These are phyloP conservation scores for Paraphaeosphaeria sporulosa DNA, from an alignment of 2,329 filamentous ascomycete species.

Conservation along the genomic window DNA sequence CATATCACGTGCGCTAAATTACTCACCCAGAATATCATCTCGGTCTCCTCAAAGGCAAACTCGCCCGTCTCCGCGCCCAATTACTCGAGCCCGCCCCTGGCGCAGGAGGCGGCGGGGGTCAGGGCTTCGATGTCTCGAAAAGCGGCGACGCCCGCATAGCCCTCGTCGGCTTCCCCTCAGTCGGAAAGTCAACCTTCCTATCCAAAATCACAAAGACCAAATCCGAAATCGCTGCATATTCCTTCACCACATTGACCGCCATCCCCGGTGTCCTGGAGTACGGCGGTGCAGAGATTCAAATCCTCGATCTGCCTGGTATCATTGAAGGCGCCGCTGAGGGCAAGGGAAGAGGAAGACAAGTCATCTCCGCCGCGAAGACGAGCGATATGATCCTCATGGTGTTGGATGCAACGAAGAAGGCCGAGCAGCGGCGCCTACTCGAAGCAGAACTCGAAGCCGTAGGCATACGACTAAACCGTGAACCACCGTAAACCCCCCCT, in stretches of 20 bases:
- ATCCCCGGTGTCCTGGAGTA: slow-evolving; percentile 98
- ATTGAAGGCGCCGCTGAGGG: slow-evolving; percentile 97
- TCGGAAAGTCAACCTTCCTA: slow-evolving; percentile 98
- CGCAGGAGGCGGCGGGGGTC: slow-evolving; percentile 76
- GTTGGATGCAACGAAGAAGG: slow-evolving; percentile 93
- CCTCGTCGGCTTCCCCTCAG: slow-evolving; percentile 97
- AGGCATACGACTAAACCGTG: slow-evolving; percentile 89
- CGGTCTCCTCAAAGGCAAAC: slow-evolving; percentile 96
- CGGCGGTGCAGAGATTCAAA: slow-evolving; percentile 96
- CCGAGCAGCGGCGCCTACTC: slow-evolving; percentile 86
- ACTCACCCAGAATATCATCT: slow-evolving; percentile 85
- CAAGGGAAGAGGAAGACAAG: slow-evolving; percentile 93
- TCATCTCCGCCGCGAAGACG: slow-evolving; percentile 97
- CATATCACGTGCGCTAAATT: slow-evolving; percentile 47
- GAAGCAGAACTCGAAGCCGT: slow-evolving; percentile 95
- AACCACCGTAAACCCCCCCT: slow-evolving; percentile 73
- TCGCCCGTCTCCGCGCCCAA: slow-evolving; percentile 91
- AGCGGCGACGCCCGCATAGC: slow-evolving; percentile 96
- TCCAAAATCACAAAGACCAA: slow-evolving; percentile 99
- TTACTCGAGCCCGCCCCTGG: slow-evolving; percentile 89
- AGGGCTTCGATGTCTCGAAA: slow-evolving; percentile 90
- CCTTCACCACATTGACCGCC: slow-evolving; percentile 96
- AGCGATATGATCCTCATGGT: slow-evolving; percentile 98
- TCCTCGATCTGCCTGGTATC: slow-evolving; percentile 96
- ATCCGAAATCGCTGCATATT: slow-evolving; percentile 93